Base-by-base conservation (phyloP, 441 rosid genomes). In the Erodium chrysanthum region DNA sequence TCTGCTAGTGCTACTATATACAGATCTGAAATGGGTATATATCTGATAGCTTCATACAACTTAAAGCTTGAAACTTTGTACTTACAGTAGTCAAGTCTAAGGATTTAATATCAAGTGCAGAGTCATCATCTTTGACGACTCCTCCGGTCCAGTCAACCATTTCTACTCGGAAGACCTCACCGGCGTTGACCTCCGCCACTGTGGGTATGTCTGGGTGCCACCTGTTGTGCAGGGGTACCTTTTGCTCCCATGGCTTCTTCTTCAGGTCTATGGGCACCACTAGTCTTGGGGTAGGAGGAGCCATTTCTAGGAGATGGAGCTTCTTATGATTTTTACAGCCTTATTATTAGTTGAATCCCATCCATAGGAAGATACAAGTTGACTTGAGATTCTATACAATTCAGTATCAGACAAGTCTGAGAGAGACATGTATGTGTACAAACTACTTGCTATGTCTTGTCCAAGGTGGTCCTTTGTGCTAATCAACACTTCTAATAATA, bases 71-170 rank as follows among this genome's bases (percentile, higher is more conserved):
- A 2, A 5, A 23, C 18, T 14, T 0, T 20, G 29, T 62, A 77
- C 91, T 86, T 85, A 88, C 96, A 14, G 81, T 74, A 12, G 94
- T 79, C 0, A 83, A 83, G 74, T 86, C 90, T 42, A 76, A 48
- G 71, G 70, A 66, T 73, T 88, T 88, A 0, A 87, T 71, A 68
- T 87, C 94, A 7, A n/a, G 9, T 50, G 96, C 87, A 40, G 87
- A 88, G 21, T 65, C 82, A 77, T 87, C 76, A 63, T 92, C 97
- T 70, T 81, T 84, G 62, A 92, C 70, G 44, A 9, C 64, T 65
- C 96, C 96, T 66, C 94, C 94, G 5, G 92, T 88, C 79, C 80
- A 78, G 74, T 92, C 96, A 21, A 90, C 75, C 98, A 88, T 90
- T 75, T 90, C 96, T 12, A 83, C 78, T 64, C 88, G 79, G 69